These are phyloP conservation scores for Purshia tridentata DNA, from an alignment of 306 rosid species.

Conservation along the genomic window DNA sequence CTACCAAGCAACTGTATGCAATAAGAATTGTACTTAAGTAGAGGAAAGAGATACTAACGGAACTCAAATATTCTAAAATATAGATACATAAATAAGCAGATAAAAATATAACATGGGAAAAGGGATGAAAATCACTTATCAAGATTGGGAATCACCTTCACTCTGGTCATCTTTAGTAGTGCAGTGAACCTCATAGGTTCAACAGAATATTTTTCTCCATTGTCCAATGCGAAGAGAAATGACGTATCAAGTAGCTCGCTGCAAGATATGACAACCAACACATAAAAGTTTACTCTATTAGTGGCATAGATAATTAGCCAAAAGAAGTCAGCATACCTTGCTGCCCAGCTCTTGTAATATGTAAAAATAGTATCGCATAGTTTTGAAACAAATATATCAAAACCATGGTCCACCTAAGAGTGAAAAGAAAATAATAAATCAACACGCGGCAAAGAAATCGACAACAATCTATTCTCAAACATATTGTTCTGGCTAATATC, in stretches of 20 bases:
- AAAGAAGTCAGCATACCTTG: conserved; percentile 53
- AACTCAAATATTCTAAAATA: not conserved
- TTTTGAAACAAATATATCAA: conserved; percentile 82
- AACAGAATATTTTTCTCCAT: conserved; percentile 83
- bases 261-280: conserved; percentile 42
- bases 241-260: conserved; percentile 93
- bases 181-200: conserved; percentile 79
- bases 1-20: conserved; percentile 85
- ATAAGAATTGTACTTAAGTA: conserved; percentile 28
- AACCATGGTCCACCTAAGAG: conserved; percentile 86
- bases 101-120: not conserved
- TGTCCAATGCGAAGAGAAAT: conserved; percentile 82
- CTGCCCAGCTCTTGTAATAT: conserved; percentile 97
- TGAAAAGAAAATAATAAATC: not conserved
- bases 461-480: not conserved
- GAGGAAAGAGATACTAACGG: conserved; percentile 1
- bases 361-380: conserved; percentile 77
- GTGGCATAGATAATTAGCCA: conserved; percentile 31
- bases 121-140: not conserved
- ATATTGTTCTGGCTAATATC: not conserved
- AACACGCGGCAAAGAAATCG: conserved; percentile 12
- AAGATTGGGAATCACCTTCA: conserved; percentile 60
- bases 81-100: not conserved
- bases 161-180: conserved; percentile 84
- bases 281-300: conserved; percentile 18